Evolutionary conservation across 352 stramenopile genomes (phyloP), one percentile per base, ranked within the genome.

Genomic region (Plasmopara halstedii): DNA sequence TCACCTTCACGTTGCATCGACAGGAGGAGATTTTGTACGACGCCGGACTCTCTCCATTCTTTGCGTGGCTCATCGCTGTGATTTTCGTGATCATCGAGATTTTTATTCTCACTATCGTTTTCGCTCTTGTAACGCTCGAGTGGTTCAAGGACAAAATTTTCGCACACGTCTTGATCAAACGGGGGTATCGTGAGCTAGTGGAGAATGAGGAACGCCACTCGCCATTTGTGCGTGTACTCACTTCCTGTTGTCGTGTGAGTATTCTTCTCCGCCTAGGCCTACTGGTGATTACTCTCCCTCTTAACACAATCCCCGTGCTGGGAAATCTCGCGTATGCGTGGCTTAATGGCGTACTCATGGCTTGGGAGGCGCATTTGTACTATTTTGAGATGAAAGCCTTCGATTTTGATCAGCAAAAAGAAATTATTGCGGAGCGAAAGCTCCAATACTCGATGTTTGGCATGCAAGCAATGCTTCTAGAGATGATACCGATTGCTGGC

Each of bases 321-420:
- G 72, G 72, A 9, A 76, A 70, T 29, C 22, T 74, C 35, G 56
- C 62, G 31, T 84, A 79, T 43, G 60, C 73, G 49, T 81, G 62
- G 61, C 58, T 84, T 39, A 84, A 84, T 33, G 68, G 68, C 44
- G 58, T 56, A 20, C 50, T 84, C 20, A 58, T 76, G 47, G 68
- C 57, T 3, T 84, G 72, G 72, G 72, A 84, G 46, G 53, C 63
- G 17, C 69, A 81, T 20, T 51, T 79, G 39, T 75, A 72, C 52
- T 84, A 79, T 42, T 81, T 84, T 51, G 68, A 79, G 47, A 67
- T 81, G 53, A 75, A 73, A 22, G 61, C 58, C 1, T 68, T 68
- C 9, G 25, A 50, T 15, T 81, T 75, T 46, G 58, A 65, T 4
- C 57, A 79, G 37, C 72, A 84, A 38, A 70, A 71, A 46, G 48